phyloP scores from a whole-genome alignment of 495 filamentous ascomycete species.

The Penicillium silybi region DNA sequence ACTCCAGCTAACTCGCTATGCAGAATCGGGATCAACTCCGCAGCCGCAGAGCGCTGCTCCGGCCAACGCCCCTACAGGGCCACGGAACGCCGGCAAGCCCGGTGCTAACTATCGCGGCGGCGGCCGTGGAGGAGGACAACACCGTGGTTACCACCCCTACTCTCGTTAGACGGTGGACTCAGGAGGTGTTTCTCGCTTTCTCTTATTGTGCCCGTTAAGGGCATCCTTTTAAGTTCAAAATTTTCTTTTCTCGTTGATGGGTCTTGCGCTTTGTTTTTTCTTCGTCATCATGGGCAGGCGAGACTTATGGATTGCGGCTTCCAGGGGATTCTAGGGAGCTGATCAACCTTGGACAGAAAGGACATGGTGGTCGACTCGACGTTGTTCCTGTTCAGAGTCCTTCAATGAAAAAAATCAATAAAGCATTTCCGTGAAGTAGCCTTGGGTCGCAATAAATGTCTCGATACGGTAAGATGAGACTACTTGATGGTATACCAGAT shows the following conservation, averaged over 20 bases:
- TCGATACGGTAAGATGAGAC: background rate
- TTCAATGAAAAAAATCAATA: conserved; percentile 3
- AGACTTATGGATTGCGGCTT: conserved; percentile 4
- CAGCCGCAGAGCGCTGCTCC: conserved; percentile 72
- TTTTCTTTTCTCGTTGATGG: background rate
- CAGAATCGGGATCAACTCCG: conserved; percentile 37
- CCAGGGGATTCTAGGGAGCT: background rate
- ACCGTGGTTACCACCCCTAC: conserved; percentile 82
- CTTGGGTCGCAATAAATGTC: background rate
- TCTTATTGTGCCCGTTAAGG: background rate
- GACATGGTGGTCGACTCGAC: conserved; percentile 3
- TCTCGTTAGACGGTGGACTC: conserved; percentile 29
- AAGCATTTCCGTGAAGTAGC: background rate
- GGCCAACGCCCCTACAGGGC: conserved; percentile 91
- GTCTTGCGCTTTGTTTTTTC: background rate
- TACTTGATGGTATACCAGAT: background rate
- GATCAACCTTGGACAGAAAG: background rate
- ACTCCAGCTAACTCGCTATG: conserved; percentile 13
- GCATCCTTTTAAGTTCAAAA: background rate
- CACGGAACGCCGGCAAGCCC: conserved; percentile 91
- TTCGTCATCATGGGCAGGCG: background rate
- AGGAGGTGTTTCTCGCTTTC: background rate
- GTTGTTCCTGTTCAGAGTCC: background rate
- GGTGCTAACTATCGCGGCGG: conserved; percentile 94
- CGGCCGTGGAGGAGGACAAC: conserved; percentile 60